A percentile compares a stretch with the other conserved stretches of the same genome.
Evolutionary conservation across 1,139 yeast species (phyloP).

Genomic region (Scheffersomyces lignicola): DNA sequence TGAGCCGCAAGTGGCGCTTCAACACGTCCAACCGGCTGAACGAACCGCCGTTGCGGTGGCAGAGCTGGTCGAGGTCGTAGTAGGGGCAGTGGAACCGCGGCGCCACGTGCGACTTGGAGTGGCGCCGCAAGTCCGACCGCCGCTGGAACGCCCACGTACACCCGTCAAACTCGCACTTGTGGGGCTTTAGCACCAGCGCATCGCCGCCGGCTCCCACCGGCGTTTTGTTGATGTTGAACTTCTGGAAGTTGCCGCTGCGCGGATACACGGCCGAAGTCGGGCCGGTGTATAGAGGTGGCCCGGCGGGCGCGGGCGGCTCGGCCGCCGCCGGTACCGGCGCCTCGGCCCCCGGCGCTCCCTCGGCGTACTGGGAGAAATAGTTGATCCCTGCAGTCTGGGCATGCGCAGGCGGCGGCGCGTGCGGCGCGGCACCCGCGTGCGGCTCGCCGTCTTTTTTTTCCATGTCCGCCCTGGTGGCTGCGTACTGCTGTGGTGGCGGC

Average conservation of each 20-base stretch:
- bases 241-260: background rate
- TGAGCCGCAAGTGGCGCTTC: conserved; percentile 65
- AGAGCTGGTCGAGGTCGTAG: conserved; percentile 64
- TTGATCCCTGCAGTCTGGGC: no score
- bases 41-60: conserved; percentile 73
- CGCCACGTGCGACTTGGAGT: conserved; percentile 59
- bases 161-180: conserved; percentile 50
- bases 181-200: conserved; percentile 16
- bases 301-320: no score
- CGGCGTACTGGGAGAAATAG: no score
- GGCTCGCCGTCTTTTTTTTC: no score
- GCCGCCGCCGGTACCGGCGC: no score
- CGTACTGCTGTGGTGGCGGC: no score
- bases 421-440: no score
- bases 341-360: no score
- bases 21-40: conserved; percentile 70
- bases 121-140: conserved; percentile 66
- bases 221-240: conserved; percentile 1
- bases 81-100: conserved; percentile 73
- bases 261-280: no score
- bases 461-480: no score
- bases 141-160: conserved; percentile 72
- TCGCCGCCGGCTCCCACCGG: background rate
- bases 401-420: no score
- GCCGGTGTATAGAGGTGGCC: no score